Conservation (phyloP, 2,329 filamentous ascomycete genomes). For the Colletotrichum abscissum region DNA sequence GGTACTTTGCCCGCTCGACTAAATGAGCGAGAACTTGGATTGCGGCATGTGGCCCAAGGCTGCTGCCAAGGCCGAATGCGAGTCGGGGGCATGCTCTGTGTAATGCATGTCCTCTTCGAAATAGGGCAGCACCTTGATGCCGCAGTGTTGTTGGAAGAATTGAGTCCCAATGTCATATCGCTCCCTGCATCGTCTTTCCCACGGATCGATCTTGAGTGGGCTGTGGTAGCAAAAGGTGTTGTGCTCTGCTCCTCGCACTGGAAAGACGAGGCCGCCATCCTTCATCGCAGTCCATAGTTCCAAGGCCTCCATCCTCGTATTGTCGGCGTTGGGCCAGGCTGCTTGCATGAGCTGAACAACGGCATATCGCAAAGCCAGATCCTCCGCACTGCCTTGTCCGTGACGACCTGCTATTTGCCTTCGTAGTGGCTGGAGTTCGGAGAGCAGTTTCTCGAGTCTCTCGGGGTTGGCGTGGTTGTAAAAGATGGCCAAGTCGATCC, state of each 20-base stretch:
- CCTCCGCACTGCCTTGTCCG: slow-evolving; percentile 47
- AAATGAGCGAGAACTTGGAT: slow-evolving; percentile 34
- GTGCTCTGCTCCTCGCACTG: slow-evolving; percentile 49
- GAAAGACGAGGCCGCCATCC: slow-evolving; percentile 48
- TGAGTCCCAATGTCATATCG: slow-evolving; percentile 51
- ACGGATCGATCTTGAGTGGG: slow-evolving; percentile 55
- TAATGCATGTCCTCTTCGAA: slow-evolving; percentile 58
- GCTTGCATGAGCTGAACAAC: slow-evolving; percentile 53
- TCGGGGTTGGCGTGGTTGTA: slow-evolving; percentile 51
- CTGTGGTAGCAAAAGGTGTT: slow-evolving; percentile 57
- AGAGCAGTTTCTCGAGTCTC: slow-evolving; percentile 49
- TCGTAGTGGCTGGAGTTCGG: slow-evolving; percentile 50
- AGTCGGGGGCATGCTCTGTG: slow-evolving; percentile 50
- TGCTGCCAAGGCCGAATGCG: slow-evolving; percentile 31
- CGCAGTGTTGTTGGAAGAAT: slow-evolving; percentile 51
- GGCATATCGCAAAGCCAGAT: slow-evolving; percentile 52
- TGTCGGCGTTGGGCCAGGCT: slow-evolving; percentile 46
- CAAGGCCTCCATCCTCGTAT: slow-evolving; percentile 48
- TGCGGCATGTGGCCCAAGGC: slow-evolving; percentile 31
- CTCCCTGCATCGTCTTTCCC: slow-evolving; percentile 55
- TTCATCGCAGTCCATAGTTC: slow-evolving; percentile 52
- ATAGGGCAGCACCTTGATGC: slow-evolving; percentile 51
- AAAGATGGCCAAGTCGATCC: slow-evolving; percentile 54
- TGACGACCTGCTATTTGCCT: slow-evolving; percentile 49
- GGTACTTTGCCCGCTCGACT: not conserved